A percentile compares a stretch with the other conserved stretches of the same genome.
phyloP scores from a whole-genome alignment of 31 red algal genomes.

The Asparagopsis taxiformis region DNA sequence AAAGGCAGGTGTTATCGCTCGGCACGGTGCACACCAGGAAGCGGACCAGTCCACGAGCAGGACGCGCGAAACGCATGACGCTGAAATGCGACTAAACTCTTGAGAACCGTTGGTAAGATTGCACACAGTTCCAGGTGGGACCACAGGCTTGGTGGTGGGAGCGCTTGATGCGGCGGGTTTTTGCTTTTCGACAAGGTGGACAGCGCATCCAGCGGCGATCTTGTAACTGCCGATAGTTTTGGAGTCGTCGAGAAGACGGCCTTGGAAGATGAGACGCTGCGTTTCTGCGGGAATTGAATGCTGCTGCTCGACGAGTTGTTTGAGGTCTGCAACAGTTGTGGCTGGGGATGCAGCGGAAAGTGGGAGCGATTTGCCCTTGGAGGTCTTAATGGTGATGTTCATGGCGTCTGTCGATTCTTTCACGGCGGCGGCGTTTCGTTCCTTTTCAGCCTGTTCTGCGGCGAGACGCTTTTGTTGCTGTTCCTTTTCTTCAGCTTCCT shows the following conservation, averaged over 20 bases:
- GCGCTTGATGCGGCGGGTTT: slow-evolving; percentile 2
- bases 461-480: slow-evolving; percentile 11
- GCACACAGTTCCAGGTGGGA: slow-evolving; percentile 55
- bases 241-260: slow-evolving; percentile 38
- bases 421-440: background rate
- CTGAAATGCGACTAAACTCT: slow-evolving; percentile 33
- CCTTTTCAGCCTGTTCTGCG: slow-evolving; percentile 17
- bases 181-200: slow-evolving; percentile 56
- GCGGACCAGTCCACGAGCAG: slow-evolving; percentile 95
- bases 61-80: slow-evolving; percentile 31
- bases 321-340: slow-evolving; percentile 22
- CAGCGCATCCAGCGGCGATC: slow-evolving; percentile 26
- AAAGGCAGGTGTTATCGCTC: slow-evolving; percentile 81
- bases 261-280: slow-evolving; percentile 64
- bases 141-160: slow-evolving; percentile 15
- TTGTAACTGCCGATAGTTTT: slow-evolving; percentile 47
- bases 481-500: slow-evolving; percentile 19
- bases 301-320: slow-evolving; percentile 23
- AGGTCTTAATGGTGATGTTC: slow-evolving; percentile 50
- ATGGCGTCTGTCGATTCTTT: slow-evolving; percentile 15
- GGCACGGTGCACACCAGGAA: slow-evolving; percentile 96
- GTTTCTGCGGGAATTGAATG: slow-evolving; percentile 27
- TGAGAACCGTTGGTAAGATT: slow-evolving; percentile 23
- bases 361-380: slow-evolving; percentile 28
- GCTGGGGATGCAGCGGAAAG: slow-evolving; percentile 8